Conservation (phyloP, 768 basidiomycete genomes). For the Amanita exitialis region DNA sequence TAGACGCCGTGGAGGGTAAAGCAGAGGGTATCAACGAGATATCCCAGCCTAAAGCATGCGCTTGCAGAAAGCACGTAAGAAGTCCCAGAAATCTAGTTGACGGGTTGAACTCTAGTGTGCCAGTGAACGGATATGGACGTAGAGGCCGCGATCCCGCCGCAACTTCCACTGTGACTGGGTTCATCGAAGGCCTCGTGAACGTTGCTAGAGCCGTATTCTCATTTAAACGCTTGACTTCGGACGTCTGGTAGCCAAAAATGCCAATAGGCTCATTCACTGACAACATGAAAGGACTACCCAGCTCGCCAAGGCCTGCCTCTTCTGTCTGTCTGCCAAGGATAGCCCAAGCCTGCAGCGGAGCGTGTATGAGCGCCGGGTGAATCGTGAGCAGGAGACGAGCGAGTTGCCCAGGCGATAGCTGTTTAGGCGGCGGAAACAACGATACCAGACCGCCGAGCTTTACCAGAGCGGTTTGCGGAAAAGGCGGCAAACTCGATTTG, state of each 20-base stretch:
- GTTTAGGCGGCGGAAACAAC: conserved; percentile 37
- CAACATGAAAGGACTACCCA: conserved; percentile 36
- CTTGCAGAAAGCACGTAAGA: conserved; percentile 49
- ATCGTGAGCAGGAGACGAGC: conserved; percentile 44
- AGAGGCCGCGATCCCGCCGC: conserved; percentile 39
- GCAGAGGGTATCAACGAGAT: conserved; percentile 53
- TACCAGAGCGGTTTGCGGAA: conserved; percentile 52
- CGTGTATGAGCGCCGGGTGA: conserved; percentile 47
- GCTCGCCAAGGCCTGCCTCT: conserved; percentile 41
- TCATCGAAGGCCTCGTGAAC: conserved; percentile 23
- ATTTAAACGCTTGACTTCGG: conserved; percentile 28
- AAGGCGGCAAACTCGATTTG: conserved; percentile 43
- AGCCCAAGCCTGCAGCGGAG: conserved; percentile 54
- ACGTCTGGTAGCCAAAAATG: conserved; percentile 41
- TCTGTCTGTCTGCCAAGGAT: conserved; percentile 45
- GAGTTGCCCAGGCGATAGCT: conserved; percentile 36
- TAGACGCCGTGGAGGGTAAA: conserved; percentile 48
- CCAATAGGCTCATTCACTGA: conserved; percentile 34
- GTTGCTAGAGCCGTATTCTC: conserved; percentile 28
- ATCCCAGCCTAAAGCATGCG: conserved; percentile 57
- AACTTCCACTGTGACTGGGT: conserved; percentile 25
- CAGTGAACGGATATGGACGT: conserved; percentile 33
- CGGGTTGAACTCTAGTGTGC: conserved; percentile 30
- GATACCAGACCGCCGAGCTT: conserved; percentile 38
- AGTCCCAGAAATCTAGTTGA: conserved; percentile 45